These are phyloP conservation scores for Chalara sp. DNA, from an alignment of 2,329 filamentous ascomycete genomes.

Conservation along the genomic window DNA sequence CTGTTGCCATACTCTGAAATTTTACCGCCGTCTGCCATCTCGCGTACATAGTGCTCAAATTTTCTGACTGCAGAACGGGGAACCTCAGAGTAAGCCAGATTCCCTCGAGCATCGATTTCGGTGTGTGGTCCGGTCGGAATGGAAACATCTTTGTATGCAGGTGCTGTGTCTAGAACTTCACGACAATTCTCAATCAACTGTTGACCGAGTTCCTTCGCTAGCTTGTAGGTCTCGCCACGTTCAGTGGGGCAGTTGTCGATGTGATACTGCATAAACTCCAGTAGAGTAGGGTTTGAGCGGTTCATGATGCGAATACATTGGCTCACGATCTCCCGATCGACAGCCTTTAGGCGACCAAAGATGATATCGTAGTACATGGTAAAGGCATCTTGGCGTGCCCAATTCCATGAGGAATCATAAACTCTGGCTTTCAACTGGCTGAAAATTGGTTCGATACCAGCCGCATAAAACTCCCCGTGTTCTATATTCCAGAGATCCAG, in stretches of 20 bases:
- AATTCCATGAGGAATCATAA: constrained; percentile 99
- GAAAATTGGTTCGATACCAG: constrained; percentile 91
- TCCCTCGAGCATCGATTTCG: constrained; percentile 85
- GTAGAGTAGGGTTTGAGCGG: constrained; percentile 86
- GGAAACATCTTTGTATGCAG: constrained; percentile 93
- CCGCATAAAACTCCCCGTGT: constrained; percentile 93
- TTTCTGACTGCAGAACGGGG: constrained; percentile 87
- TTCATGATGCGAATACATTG: constrained; percentile 99
- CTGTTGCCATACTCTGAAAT: constrained; percentile 98
- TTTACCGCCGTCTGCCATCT: constrained; percentile 98
- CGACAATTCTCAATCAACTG: constrained; percentile 97
- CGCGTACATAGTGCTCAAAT: constrained; percentile 94
- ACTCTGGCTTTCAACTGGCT: constrained; percentile 88
- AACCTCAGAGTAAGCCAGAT: constrained; percentile 85
- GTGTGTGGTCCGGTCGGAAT: constrained; percentile 89
- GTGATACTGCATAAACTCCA: constrained; percentile 99
- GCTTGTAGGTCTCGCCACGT: constrained; percentile 91
- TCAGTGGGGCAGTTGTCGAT: constrained; percentile 98
- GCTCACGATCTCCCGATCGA: constrained; percentile 97
- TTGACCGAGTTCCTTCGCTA: constrained; percentile 90
- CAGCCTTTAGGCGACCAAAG: constrained; percentile 84
- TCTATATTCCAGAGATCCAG: constrained; percentile 92
- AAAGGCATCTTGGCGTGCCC: constrained; percentile 93
- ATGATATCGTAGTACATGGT: constrained; percentile 99
- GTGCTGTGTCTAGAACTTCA: constrained; percentile 75